These are phyloP conservation scores for Adansonia gregorii DNA, from an alignment of 441 rosid species.

Conservation along the genomic window DNA sequence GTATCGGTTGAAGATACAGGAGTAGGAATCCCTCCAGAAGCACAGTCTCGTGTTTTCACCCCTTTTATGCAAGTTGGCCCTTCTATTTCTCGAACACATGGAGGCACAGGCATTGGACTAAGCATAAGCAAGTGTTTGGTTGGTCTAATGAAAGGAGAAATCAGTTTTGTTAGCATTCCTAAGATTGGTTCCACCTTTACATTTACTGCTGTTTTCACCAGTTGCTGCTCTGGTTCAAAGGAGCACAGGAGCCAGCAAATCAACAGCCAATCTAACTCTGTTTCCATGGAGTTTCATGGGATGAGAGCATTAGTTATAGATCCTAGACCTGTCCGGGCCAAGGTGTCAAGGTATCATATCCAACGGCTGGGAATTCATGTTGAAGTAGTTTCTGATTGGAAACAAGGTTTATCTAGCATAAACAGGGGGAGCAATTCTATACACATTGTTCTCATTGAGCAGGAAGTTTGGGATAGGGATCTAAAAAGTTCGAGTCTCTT, in stretches of 20 bases:
- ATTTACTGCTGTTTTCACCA: constrained; percentile 75
- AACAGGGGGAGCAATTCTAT: constrained; percentile 37
- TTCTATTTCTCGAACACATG: constrained; percentile 81
- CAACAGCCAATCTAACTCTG: constrained; percentile 41
- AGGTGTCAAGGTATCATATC: constrained; percentile 76
- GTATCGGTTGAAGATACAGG: constrained; percentile 97
- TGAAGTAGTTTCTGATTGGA: constrained; percentile 58
- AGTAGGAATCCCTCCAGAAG: constrained; percentile 81
- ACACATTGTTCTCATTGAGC: constrained; percentile 73
- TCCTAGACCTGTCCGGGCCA: constrained; percentile 64
- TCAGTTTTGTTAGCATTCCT: constrained; percentile 79
- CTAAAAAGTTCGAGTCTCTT: constrained; percentile 43
- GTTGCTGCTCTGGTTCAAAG: constrained; percentile 45
- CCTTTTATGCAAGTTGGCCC: constrained; percentile 94
- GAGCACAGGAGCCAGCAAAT: constrained; percentile 52
- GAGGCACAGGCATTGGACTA: constrained; percentile 95
- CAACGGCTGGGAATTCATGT: constrained; percentile 77
- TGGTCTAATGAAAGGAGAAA: constrained; percentile 84
- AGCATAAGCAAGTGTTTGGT: constrained; percentile 95
- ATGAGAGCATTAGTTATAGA: constrained; percentile 79
- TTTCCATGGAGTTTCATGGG: constrained; percentile 59
- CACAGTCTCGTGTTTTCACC: constrained; percentile 88
- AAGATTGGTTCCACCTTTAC: constrained; percentile 82
- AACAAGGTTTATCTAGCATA: constrained; percentile 46
- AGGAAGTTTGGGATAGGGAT: constrained; percentile 80